phyloP scores from a whole-genome alignment of 208 protist species.

The Trichomonas vaginalis region DNA sequence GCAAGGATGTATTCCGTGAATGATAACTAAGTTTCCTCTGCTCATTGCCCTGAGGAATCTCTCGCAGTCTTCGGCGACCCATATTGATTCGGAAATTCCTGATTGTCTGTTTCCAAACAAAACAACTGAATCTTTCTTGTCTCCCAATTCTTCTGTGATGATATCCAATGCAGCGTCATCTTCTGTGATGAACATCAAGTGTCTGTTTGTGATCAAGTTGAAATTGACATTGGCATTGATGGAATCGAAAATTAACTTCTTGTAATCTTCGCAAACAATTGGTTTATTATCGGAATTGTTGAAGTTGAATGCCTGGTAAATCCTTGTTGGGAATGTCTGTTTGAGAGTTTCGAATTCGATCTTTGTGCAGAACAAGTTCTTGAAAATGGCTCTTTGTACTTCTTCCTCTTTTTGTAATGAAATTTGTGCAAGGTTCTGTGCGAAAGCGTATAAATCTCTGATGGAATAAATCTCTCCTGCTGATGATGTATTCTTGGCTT shows the following conservation, averaged over 20 bases:
- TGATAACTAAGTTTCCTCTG: background rate
- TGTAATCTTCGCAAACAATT: too few relatives aligned
- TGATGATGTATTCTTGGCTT: too few relatives aligned
- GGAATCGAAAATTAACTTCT: too few relatives aligned
- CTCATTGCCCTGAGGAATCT: background rate
- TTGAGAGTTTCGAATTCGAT: too few relatives aligned
- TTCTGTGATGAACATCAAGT: background rate
- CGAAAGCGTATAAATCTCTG: background rate
- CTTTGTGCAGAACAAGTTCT: too few relatives aligned
- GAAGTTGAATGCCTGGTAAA: too few relatives aligned
- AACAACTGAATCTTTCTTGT: background rate
- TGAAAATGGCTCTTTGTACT: too few relatives aligned
- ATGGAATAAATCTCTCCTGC: background rate
- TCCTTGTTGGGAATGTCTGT: too few relatives aligned
- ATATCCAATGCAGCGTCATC: background rate
- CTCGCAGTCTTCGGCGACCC: background rate
- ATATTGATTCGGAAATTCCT: background rate
- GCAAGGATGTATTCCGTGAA: background rate
- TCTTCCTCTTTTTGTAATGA: too few relatives aligned
- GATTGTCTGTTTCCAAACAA: background rate
- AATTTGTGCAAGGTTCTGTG: background rate
- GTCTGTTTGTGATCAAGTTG: background rate
- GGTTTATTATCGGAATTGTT: too few relatives aligned
- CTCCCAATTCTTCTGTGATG: background rate
- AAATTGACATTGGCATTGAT: too few relatives aligned